Evolutionary conservation across 192 early-diverging fungal species (phyloP), one percentile per base, ranked within the genome.

Genomic region (Diversispora eburnea): DNA sequence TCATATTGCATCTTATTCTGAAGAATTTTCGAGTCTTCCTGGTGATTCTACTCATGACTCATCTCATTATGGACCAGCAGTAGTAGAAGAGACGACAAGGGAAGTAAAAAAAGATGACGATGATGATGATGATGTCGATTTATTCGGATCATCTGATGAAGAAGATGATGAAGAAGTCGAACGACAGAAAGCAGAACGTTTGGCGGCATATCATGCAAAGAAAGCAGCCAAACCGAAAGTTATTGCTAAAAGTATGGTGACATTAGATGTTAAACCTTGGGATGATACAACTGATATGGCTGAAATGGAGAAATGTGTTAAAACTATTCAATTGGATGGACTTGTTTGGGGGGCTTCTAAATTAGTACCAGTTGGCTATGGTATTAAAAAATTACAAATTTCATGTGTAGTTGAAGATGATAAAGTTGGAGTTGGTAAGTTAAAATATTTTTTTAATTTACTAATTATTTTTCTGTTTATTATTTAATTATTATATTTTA

Each of bases 191-290:
- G 89, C 85, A 59, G 82, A 95, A 84, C 89, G 94, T 81, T 82
- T 98, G 71, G 93, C 87, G 55, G 96, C 92, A 78, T 98, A 98
- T 88, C 80, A 86, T 73, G 90, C 85, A 75, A 95, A 93, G 88
- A 97, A 98, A 91, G 90, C 91, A 72, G 88, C 87, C 84, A 90
- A 88, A 86, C 94, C 94, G 70, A 90, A 89, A 81, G 83, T 88
- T 67, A 87, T 88, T 76, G 95, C 94, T 84, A 98, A 97, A 89
- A 94, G 95, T 77, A 87, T 91, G 84, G 82, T 96, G 78, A 88
- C 90, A 79, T 88, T 95, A 47, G 96, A 97, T 75, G 89, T 98
- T 79, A 97, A 98, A 92, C 94, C 95, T 67, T 98, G 96, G 96
- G 96, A 97, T 82, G 94, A 96, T 84, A 95, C 97, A 75, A 98